Evolutionary conservation across 2,329 filamentous ascomycete species (phyloP), one percentile per base, ranked within the genome.

Genomic region (Tolypocladium endophyticum): DNA sequence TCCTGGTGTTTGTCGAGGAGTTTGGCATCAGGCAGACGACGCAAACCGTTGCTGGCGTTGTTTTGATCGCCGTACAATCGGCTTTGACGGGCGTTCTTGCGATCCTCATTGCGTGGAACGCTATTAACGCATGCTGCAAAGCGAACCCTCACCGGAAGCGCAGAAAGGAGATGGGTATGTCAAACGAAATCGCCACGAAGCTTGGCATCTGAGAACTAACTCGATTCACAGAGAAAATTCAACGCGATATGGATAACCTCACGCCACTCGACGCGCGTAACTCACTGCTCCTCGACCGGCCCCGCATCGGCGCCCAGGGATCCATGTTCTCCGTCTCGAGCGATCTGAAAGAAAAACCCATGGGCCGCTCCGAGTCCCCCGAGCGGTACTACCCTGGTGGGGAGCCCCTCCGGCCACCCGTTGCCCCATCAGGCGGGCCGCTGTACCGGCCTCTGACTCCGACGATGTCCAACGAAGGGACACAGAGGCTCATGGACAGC

Each of bases 1-100:
- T 97, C 66, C 77, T 99, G 64, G 81, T 97, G 57, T 99, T 97
- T 68, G 93, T 97, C 35, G 89, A 97, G 71, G 88, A 97, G 75
- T 86, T 99, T 58, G 90, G 89, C 60, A 87, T 99, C 66, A 82
- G 86, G 7, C 87, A 97, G 73, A 96, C 92, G 12, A 97, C 93
- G 12, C 91, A 97, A 78, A 97, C 94, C 0, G 84, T 97, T 56
- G 93, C 90, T 20, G 94, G 94, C 59, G 85, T 97, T n/a, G 90
- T 92, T 20, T 81, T 99, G 61, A 94, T 97, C 65, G 90, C 87
- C n/a, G 82, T 97, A 6, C 94, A 99, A 75, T 90, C 90, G 0
- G 83, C 87, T 0, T 77, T 99, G 65, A 96, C 92, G 7, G 92
- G 83, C 62, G 74, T 91, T 30, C 80, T 99, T 60, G 92, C 90